Base-by-base conservation (phyloP, 2,329 filamentous ascomycete species). In the Boeremia exigua region DNA sequence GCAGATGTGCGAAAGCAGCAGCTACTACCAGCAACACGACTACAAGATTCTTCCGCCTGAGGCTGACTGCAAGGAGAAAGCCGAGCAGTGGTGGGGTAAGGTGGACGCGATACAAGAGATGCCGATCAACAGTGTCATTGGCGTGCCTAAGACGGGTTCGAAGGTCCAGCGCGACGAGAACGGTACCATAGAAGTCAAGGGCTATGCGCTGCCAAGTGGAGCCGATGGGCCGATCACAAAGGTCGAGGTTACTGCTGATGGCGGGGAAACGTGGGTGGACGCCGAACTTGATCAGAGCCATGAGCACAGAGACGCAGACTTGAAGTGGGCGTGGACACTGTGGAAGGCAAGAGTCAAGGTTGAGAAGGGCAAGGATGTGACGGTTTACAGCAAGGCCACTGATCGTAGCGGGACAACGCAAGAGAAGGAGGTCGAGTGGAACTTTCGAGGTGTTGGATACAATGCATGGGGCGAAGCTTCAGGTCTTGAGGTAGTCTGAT, bases 11-110 rank as follows among this genome's bases (percentile, higher is more conserved):
- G 82, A 86, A 61, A 82, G 79, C 19, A 70, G 73, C 4, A 86
- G 84, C 60, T 80, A 81, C 67, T 87, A 86, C 64, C 83, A 85
- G 70, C 80, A 82, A 54, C 78, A 76, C 44, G 84, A 86, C 69
- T 87, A 87, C 74, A 86, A 86, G 67, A 77, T 84, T 28, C 73
- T 87, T 6, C 84, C 84, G 1, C 81, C 80, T 0, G 77, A 84
- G 32, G 82, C 78, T 0, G 73, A 77, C 10, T 79, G 78, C 47
- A 75, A 73, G 45, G 77, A 81, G 45, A 76, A 78, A 14, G 84
- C 84, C 3, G 78, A 81, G 58, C 71, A 76, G 38, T 86, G 79
- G 67, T 87, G 84, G 84, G 67, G 74, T 19, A 74, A 69, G 14
- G 77, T 80, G 1, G 78, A 80, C 0, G 74, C 84, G 2, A 75